phyloP scores from a whole-genome alignment of 805 yeast species.

The Wickerhamomyces strasburgensis region DNA sequence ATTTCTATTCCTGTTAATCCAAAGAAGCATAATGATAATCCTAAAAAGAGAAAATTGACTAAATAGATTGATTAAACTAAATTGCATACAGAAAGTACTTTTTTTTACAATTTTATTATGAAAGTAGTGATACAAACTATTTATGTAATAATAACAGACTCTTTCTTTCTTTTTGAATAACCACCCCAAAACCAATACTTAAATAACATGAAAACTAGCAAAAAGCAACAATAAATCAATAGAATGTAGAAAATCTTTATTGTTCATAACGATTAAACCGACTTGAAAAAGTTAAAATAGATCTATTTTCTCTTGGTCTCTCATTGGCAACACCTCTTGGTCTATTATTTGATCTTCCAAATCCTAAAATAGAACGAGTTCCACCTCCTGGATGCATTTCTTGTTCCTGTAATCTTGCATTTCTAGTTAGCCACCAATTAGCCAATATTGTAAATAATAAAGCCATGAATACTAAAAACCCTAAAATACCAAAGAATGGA shows the following conservation, averaged over 20 bases:
- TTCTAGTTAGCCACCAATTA: constrained; percentile 34
- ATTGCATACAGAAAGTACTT: too few relatives aligned
- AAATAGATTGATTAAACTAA: constrained; percentile 1
- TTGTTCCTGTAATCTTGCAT: constrained; percentile 26
- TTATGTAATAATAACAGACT: too few relatives aligned
- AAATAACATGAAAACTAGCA: too few relatives aligned
- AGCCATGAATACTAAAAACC: constrained; percentile 41
- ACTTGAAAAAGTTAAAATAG: constrained; percentile 23
- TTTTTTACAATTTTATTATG: too few relatives aligned
- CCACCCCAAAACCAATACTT: too few relatives aligned
- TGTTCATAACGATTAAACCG: constrained; percentile 23
- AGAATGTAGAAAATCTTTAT: too few relatives aligned
- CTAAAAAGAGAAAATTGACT: constrained; percentile 7
- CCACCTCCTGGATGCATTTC: constrained; percentile 12
- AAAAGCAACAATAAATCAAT: too few relatives aligned
- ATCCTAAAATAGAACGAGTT: constrained; percentile 30
- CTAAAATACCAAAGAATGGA: constrained; percentile 71
- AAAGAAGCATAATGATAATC: constrained; percentile 5
- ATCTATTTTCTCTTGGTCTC: constrained; percentile 23
- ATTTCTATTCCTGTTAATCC: constrained; percentile 21
- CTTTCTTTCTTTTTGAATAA: too few relatives aligned
- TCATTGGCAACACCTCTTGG: constrained; percentile 13
- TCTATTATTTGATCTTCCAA: constrained; percentile 15
- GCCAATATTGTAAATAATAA: constrained; percentile 36
- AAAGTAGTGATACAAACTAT: too few relatives aligned